A percentile compares a stretch with the other conserved stretches of the same genome.
Conservation (phyloP, 1,284 basidiomycete species). For the Entoloma clypeatum region DNA sequence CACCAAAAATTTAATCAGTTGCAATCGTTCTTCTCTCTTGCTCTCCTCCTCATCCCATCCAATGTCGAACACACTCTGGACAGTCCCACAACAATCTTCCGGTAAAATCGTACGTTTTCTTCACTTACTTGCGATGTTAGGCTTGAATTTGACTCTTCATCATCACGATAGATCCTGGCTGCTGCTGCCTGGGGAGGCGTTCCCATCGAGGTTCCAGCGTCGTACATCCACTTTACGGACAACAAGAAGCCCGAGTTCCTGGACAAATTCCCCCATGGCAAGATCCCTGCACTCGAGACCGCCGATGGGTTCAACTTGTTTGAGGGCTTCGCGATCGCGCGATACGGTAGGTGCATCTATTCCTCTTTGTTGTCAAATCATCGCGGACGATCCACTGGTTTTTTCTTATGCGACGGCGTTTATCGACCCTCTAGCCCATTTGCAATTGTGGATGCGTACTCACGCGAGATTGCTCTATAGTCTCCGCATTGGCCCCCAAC, state of each 20-base stretch:
- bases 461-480: conserved; percentile 37
- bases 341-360: conserved; percentile 74
- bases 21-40: conserved; percentile 14
- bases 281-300: conserved; percentile 81
- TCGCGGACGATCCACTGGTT: not conserved
- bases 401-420: not conserved
- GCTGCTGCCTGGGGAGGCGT: conserved; percentile 71
- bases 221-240: conserved; percentile 65
- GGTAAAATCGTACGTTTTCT: conserved; percentile 48
- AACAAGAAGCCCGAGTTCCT: conserved; percentile 80
- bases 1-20: conserved; percentile 13
- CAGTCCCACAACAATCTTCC: conserved; percentile 35
- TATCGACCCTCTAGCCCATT: not conserved
- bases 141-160: conserved; percentile 6
- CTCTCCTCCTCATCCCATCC: conserved; percentile 23
- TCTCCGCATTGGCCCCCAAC: conserved; percentile 53
- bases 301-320: conserved; percentile 78
- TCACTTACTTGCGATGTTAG: not conserved
- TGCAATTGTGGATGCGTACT: too few relatives aligned
- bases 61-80: conserved; percentile 63
- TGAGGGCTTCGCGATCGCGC: conserved; percentile 81
- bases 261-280: conserved; percentile 78
- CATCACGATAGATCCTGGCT: conserved; percentile 55
- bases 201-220: conserved; percentile 55
- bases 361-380: conserved; percentile 25